Evolutionary conservation across 106 monocot species (phyloP).

Genomic region (Allium fistulosum): DNA sequence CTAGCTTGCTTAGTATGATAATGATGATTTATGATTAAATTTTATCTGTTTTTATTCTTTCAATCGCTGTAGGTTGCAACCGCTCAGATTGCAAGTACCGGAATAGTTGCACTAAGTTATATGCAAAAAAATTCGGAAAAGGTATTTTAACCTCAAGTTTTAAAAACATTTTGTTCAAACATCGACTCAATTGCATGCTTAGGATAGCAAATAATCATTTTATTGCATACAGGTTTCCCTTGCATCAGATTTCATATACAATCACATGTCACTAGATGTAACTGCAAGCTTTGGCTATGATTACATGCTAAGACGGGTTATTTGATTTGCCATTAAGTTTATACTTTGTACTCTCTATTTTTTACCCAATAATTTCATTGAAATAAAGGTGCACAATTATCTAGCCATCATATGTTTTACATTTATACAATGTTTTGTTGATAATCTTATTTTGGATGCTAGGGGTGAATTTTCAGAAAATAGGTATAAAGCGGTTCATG

Average conservation of each 20-base stretch:
- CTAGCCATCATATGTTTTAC: too few relatives aligned
- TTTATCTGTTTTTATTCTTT: background rate
- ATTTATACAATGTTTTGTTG: too few relatives aligned
- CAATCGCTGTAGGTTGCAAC: constrained; percentile 72
- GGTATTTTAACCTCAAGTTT: background rate
- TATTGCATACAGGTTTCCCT: constrained; percentile 60
- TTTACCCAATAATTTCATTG: too few relatives aligned
- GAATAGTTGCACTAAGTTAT: constrained; percentile 90
- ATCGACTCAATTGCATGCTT: too few relatives aligned
- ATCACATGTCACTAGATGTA: constrained; percentile 85
- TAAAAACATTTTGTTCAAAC: too few relatives aligned
- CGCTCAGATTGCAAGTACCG: constrained; percentile 85
- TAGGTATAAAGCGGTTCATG: too few relatives aligned
- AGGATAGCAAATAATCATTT: too few relatives aligned
- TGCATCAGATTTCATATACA: constrained; percentile 98
- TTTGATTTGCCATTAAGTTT: background rate
- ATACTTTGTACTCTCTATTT: background rate
- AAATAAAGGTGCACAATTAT: too few relatives aligned
- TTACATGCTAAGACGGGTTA: constrained; percentile 91
- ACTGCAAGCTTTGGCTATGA: constrained; percentile 98
- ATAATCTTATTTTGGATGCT: too few relatives aligned
- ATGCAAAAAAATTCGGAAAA: constrained; percentile 95
- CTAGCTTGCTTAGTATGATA: too few relatives aligned
- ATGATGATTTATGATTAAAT: background rate
- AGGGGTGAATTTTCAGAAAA: too few relatives aligned